phyloP scores from a whole-genome alignment of 768 basidiomycete species.

The Termitomyces sp. region DNA sequence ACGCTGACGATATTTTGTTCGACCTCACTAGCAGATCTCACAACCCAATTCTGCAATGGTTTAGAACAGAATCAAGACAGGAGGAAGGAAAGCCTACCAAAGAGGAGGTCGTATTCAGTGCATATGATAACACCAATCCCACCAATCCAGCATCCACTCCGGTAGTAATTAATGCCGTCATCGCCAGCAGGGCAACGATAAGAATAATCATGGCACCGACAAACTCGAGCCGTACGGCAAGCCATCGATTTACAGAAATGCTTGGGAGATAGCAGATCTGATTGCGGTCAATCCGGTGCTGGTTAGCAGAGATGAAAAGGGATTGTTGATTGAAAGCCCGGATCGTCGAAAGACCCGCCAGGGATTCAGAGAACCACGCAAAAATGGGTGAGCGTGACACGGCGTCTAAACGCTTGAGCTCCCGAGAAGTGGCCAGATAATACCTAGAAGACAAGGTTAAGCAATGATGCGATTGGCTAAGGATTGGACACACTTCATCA shows the following conservation, averaged over 20 bases:
- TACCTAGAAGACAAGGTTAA: constrained; percentile 48
- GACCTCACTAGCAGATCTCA: constrained; percentile 80
- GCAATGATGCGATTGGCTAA: not conserved
- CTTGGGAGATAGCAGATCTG: constrained; percentile 76
- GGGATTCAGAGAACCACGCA: constrained; percentile 79
- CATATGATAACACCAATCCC: constrained; percentile 83
- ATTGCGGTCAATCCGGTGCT: constrained; percentile 78
- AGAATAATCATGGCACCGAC: constrained; percentile 81
- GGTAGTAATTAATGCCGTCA: constrained; percentile 67
- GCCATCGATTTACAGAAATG: constrained; percentile 78
- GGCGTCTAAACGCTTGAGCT: constrained; percentile 85
- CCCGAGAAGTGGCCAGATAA: constrained; percentile 82
- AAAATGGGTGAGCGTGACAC: constrained; percentile 91
- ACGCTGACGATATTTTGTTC: constrained; percentile 91
- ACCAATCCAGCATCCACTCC: constrained; percentile 86
- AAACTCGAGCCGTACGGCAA: constrained; percentile 80
- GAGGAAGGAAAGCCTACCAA: constrained; percentile 44
- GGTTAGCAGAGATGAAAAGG: constrained; percentile 65
- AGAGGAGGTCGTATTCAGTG: constrained; percentile 78
- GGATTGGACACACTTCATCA: constrained; percentile 62
- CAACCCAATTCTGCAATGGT: constrained; percentile 45
- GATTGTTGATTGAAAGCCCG: constrained; percentile 73
- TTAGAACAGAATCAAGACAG: not conserved
- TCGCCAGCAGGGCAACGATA: constrained; percentile 61
- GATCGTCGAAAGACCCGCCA: constrained; percentile 77